Conservation (phyloP, 2,329 filamentous ascomycete genomes). For the Graphilbum ipis-grandicollis region DNA sequence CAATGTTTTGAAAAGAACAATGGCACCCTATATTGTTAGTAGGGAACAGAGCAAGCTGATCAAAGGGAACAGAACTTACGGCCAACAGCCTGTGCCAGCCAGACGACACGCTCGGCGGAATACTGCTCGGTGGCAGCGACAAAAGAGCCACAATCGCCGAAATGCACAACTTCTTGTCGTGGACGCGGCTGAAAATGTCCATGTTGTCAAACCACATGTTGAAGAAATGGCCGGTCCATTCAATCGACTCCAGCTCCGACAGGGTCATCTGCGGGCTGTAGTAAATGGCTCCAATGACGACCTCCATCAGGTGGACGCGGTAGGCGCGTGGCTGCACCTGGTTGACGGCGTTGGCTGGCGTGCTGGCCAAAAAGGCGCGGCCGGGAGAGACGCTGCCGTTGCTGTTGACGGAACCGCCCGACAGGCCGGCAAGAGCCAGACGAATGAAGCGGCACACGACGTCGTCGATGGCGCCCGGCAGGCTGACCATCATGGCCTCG, state of each 20-base stretch:
- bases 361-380: constrained; percentile 3
- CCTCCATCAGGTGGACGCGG: constrained; percentile 92
- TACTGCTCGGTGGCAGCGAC: constrained; percentile 59
- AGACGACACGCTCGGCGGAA: constrained; percentile 82
- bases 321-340: constrained; percentile 73
- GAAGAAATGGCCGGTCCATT: constrained; percentile 98
- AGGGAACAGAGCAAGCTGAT: constrained; percentile 1
- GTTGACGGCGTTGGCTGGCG: constrained; percentile 8
- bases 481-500: constrained; percentile 91
- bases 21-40: constrained; percentile 42
- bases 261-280: constrained; percentile 83
- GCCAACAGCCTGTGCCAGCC: constrained; percentile 91
- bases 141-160: constrained; percentile 80
- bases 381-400: constrained; percentile 23
- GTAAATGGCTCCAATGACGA: constrained; percentile 96
- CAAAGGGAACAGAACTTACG: constrained; percentile 13
- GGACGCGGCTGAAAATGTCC: constrained; percentile 78
- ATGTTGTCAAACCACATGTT: constrained; percentile 96
- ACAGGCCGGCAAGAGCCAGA: constrained; percentile 73
- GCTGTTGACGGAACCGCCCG: constrained; percentile 26
- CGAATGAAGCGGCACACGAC: constrained; percentile 78
- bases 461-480: constrained; percentile 74
- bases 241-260: constrained; percentile 73
- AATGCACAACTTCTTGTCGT: constrained; percentile 98
- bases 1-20: constrained; percentile 79